These are phyloP conservation scores for Gnomoniopsis sp. DNA, from an alignment of 2,329 filamentous ascomycete genomes.

Conservation along the genomic window DNA sequence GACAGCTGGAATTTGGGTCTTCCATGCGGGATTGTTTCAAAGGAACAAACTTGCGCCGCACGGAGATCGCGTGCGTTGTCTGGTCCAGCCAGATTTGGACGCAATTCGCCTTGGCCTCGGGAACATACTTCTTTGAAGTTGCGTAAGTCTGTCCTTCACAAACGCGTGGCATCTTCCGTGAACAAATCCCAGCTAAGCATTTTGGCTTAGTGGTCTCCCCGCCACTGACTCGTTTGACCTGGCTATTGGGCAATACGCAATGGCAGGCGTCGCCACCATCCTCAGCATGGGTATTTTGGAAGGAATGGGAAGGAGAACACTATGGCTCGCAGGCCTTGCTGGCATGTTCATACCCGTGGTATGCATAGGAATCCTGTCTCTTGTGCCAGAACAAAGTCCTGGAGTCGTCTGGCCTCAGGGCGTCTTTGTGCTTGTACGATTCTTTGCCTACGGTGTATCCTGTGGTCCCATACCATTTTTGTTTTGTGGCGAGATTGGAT, in stretches of 20 bases:
- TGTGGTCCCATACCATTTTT: slow-evolving; percentile 1
- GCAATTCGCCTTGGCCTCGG: slow-evolving; percentile 4
- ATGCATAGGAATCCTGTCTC: background rate
- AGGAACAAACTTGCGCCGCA: slow-evolving; percentile 22
- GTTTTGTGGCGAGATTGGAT: slow-evolving; percentile 2
- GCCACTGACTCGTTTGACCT: background rate
- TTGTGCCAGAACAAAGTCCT: background rate
- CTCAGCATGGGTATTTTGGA: slow-evolving; percentile 1
- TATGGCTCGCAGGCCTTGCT: slow-evolving; percentile 1
- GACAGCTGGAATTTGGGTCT: background rate
- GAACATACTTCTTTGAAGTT: slow-evolving; percentile 5
- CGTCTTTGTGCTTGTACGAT: background rate
- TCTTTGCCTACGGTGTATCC: background rate
- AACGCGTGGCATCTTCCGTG: background rate
- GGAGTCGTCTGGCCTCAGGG: background rate
- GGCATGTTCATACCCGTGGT: slow-evolving; percentile 3
- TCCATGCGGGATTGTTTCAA: slow-evolving; percentile 20
- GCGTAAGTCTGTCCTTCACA: background rate
- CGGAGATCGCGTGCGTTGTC: slow-evolving; percentile 31
- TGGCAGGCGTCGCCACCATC: slow-evolving; percentile 2
- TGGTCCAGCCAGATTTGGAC: slow-evolving; percentile 19
- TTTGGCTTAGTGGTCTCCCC: background rate
- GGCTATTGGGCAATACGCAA: slow-evolving; percentile 2
- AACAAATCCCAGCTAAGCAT: background rate
- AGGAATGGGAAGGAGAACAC: background rate